Percentiles rank a stretch among this genome's conserved stretches.
Evolutionary conservation across 106 monocot genomes (phyloP).

Genomic region (Allium fistulosum): DNA sequence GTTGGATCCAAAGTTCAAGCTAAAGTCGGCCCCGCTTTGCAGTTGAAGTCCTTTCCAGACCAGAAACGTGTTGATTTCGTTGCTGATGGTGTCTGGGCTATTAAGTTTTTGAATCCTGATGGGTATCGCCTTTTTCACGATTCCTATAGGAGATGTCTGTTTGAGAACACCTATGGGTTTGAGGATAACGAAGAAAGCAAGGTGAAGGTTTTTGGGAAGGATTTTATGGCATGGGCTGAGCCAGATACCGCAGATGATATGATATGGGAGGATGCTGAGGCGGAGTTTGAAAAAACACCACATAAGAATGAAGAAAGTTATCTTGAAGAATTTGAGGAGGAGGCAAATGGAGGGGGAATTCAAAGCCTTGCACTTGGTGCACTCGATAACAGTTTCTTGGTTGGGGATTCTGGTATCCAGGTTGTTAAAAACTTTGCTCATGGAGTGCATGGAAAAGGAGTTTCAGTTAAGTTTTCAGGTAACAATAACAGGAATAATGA

Average conservation of each 20-base stretch:
- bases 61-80: constrained; percentile 82
- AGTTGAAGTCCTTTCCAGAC: constrained; percentile 73
- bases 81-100: constrained; percentile 85
- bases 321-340: constrained; percentile 75
- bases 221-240: constrained; percentile 85
- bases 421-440: constrained; percentile 81
- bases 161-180: constrained; percentile 66
- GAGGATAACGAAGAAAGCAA: constrained; percentile 50
- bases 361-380: constrained; percentile 82
- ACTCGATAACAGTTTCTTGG: constrained; percentile 71
- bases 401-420: constrained; percentile 67
- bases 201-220: constrained; percentile 73
- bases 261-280: constrained; percentile 86
- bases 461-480: constrained; percentile 42
- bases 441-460: constrained; percentile 81
- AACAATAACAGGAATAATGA: not conserved
- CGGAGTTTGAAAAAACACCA: constrained; percentile 20
- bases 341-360: constrained; percentile 41
- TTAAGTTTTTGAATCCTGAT: constrained; percentile 44
- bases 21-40: constrained; percentile 49
- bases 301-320: constrained; percentile 11
- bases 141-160: constrained; percentile 58
- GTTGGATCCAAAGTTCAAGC: constrained; percentile 60
- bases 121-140: constrained; percentile 37
- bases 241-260: constrained; percentile 71